Percentiles rank a stretch among this genome's conserved stretches.
Evolutionary conservation across 176 grass and related monocot species (phyloP).

Genomic region (Oryza coarctata): DNA sequence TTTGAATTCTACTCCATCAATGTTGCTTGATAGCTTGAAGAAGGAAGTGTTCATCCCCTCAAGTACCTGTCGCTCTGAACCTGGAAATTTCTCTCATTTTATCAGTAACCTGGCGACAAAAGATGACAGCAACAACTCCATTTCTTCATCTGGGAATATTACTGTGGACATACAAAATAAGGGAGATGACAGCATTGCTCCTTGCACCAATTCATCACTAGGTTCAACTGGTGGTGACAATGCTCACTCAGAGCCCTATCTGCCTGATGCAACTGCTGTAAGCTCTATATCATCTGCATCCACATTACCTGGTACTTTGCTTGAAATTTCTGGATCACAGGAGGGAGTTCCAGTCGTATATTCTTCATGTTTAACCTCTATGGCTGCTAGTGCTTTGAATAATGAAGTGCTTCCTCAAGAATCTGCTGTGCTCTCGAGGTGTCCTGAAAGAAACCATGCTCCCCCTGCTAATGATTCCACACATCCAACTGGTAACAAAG

Average conservation of each 20-base stretch:
- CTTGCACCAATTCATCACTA: constrained; percentile 61
- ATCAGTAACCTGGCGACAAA: constrained; percentile 49
- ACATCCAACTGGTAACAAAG: constrained; percentile 40
- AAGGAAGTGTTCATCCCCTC: constrained; percentile 39
- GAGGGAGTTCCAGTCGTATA: constrained; percentile 52
- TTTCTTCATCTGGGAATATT: constrained; percentile 35
- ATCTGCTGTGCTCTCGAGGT: constrained; percentile 34
- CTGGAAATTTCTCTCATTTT: constrained; percentile 45
- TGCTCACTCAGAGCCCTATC: constrained; percentile 44
- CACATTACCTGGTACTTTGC: constrained; percentile 37
- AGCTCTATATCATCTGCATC: constrained; percentile 55
- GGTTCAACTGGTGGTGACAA: constrained; percentile 68
- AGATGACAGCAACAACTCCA: constrained; percentile 39
- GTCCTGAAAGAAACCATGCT: constrained; percentile 31
- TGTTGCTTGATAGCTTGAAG: constrained; percentile 60
- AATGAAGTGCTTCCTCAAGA: constrained; percentile 39
- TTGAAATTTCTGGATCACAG: constrained; percentile 47
- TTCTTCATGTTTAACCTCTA: constrained; percentile 51
- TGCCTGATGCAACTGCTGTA: constrained; percentile 36
- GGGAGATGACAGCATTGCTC: constrained; percentile 40
- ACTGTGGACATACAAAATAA: constrained; percentile 42
- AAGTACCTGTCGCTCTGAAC: constrained; percentile 25
- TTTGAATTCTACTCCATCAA: constrained; percentile 62
- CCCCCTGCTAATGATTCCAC: constrained; percentile 20
- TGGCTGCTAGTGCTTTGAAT: constrained; percentile 27